phyloP scores from a whole-genome alignment of 2,329 filamentous ascomycete genomes.

The Aaosphaeria arxii region DNA sequence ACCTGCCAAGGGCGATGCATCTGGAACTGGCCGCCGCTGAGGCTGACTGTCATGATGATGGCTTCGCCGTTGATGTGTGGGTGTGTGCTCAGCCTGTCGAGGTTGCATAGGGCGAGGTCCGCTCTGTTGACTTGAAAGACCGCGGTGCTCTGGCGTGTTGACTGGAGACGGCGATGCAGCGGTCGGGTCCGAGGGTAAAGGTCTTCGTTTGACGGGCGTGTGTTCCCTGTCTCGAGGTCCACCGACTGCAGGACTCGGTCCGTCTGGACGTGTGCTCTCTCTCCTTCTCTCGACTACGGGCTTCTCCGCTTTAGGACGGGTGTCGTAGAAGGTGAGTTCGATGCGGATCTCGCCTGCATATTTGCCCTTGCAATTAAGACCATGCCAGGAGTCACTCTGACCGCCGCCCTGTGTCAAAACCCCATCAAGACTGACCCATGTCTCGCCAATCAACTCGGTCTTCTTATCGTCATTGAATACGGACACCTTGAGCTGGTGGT shows the following conservation, averaged over 20 bases:
- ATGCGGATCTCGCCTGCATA: slow-evolving; percentile 94
- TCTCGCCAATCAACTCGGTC: slow-evolving; percentile 93
- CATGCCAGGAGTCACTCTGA: slow-evolving; percentile 93
- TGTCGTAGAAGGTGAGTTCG: slow-evolving; percentile 95
- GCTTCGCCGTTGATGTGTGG: slow-evolving; percentile 17
- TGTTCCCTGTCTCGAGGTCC: slow-evolving; percentile 55
- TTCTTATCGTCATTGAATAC: slow-evolving; percentile 98
- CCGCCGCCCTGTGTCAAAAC: slow-evolving; percentile 84
- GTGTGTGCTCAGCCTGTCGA: slow-evolving; percentile 15
- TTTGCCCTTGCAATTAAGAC: slow-evolving; percentile 81
- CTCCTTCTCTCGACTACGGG: slow-evolving; percentile 54
- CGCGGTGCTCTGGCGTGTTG: slow-evolving; percentile 27
- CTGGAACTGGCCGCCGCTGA: slow-evolving; percentile 26
- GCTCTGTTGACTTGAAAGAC: slow-evolving; percentile 24
- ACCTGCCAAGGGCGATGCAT: slow-evolving; percentile 16
- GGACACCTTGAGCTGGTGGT: slow-evolving; percentile 91
- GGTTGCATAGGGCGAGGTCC: slow-evolving; percentile 31
- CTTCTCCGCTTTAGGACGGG: slow-evolving; percentile 76
- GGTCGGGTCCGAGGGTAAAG: slow-evolving; percentile 76
- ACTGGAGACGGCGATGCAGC: slow-evolving; percentile 41
- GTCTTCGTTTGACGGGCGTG: slow-evolving; percentile 74
- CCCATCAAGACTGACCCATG: slow-evolving; percentile 78
- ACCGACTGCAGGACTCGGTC: slow-evolving; percentile 37
- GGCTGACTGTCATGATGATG: slow-evolving; percentile 21
- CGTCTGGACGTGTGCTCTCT: slow-evolving; percentile 33